phyloP scores from a whole-genome alignment of 2,329 filamentous ascomycete genomes.

The Rhytidhysteron rufulum region DNA sequence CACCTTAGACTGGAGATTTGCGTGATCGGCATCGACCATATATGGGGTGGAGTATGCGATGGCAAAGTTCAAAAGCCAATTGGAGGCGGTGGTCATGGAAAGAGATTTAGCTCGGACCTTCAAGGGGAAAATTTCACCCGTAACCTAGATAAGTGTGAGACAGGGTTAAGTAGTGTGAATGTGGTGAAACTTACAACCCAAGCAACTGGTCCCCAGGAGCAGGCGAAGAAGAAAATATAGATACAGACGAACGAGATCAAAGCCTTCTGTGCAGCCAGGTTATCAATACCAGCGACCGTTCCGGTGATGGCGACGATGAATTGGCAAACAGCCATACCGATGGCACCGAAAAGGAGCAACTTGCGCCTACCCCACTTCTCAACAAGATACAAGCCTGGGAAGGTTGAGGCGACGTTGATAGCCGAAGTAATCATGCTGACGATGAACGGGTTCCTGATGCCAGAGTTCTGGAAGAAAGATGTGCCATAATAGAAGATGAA shows the following conservation, averaged over 20 bases:
- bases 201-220: slow-evolving; percentile 71
- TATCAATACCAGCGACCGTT: slow-evolving; percentile 32
- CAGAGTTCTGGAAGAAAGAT: slow-evolving; percentile 38
- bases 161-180: too few relatives aligned
- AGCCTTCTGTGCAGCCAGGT: slow-evolving; percentile 36
- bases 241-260: slow-evolving; percentile 52
- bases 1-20: slow-evolving; percentile 57
- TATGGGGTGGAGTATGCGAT: slow-evolving; percentile 65
- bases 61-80: slow-evolving; percentile 51
- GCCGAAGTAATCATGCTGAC: slow-evolving; percentile 72
- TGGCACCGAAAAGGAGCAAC: slow-evolving; percentile 69
- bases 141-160: too few relatives aligned
- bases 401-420: slow-evolving; percentile 72
- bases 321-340: slow-evolving; percentile 60
- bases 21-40: slow-evolving; percentile 55
- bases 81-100: slow-evolving; percentile 52
- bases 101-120: slow-evolving; percentile 48
- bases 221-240: slow-evolving; percentile 78
- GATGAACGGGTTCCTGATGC: slow-evolving; percentile 53
- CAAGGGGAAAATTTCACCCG: slow-evolving; percentile 42
- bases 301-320: slow-evolving; percentile 41
- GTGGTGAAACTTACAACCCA: too few relatives aligned
- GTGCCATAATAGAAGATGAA: slow-evolving; percentile 44
- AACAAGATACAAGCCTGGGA: slow-evolving; percentile 72
- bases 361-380: slow-evolving; percentile 74